Evolutionary conservation across 2,329 filamentous ascomycete genomes (phyloP), one percentile per base, ranked within the genome.

Genomic region (Clonostachys chloroleuca): DNA sequence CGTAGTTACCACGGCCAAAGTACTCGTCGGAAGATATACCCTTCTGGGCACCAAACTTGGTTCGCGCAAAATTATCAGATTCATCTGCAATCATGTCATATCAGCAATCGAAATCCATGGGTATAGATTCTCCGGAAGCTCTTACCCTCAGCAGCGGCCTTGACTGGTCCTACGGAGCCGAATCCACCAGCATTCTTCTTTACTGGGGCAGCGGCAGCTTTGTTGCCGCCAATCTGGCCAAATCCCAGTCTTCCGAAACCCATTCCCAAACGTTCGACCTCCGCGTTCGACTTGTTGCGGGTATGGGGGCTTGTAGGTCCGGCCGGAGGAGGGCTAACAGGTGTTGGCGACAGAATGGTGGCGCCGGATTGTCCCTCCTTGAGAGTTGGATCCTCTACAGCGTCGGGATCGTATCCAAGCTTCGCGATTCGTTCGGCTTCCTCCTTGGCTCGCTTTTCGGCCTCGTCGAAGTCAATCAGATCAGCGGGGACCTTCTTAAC

Each of bases 1-100:
- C 92, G 67, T 85, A 97, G 47, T 80, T 73, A 46, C 91, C 89
- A 65, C 94, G 92, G 59, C 92, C 91, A 63, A 99, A 99, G 77
- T 95, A 99, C 65, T 99, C 94, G 65, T 99, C 94, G 1, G 92
- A 96, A 1, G 91, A 96, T 56, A 99, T 99, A 57, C 89, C 89
- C 75, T 97, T 97, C 66, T 99, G 94, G 40, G 69, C 70, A 51
- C 92, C 92, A 60, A 99, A 99, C 68, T 96, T 96, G 61, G 81
- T 74, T 59, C 89, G 87, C 6, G 92, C 90, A 62, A 89, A 95
- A 60, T 82, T 84, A 59, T 96, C 83, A 47, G 86, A 84, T 49
- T 96, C 90, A 52, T 82, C 83, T 84, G 12, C n/a, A 17, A 30
- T 45, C n/a, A 44, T 14, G 30, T 33, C 33, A 9, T n/a, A 12